Percentiles rank a stretch among this genome's conserved stretches.
Evolutionary conservation across 2,329 filamentous ascomycete species (phyloP).

Genomic region (Diaporthe caulivora): DNA sequence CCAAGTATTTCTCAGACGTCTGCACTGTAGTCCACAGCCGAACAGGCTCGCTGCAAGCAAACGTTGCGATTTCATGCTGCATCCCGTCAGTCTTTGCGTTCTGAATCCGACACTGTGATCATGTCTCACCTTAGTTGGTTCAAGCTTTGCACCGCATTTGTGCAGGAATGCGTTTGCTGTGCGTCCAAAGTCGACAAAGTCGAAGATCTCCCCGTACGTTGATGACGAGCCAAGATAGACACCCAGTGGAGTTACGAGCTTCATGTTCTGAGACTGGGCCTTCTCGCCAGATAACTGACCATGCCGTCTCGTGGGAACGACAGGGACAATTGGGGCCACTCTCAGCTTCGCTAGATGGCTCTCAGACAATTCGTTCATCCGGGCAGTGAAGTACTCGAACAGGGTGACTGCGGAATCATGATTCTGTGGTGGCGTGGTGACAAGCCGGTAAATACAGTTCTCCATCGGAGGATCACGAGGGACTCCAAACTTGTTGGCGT

Average conservation of each 20-base stretch:
- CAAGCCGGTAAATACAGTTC: constrained; percentile 80
- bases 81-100: not conserved
- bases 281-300: constrained; percentile 53
- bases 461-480: constrained; percentile 82
- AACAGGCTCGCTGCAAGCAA: constrained; percentile 87
- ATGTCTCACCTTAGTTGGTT: constrained; percentile 74
- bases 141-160: constrained; percentile 89
- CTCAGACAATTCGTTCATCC: constrained; percentile 79
- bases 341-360: constrained; percentile 71
- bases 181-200: constrained; percentile 93
- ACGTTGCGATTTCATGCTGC: constrained; percentile 81
- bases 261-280: constrained; percentile 51
- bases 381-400: constrained; percentile 86
- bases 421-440: constrained; percentile 78
- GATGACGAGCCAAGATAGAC: constrained; percentile 83
- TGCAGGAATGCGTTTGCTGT: constrained; percentile 91
- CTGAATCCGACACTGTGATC: not conserved
- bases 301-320: constrained; percentile 53
- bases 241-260: constrained; percentile 75
- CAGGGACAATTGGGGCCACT: constrained; percentile 78
- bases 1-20: constrained; percentile 86
- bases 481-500: constrained; percentile 89
- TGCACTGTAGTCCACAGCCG: constrained; percentile 84
- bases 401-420: constrained; percentile 75
- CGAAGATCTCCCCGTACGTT: constrained; percentile 89